A percentile compares a stretch with the other conserved stretches of the same genome.
Evolutionary conservation across 371 early-diverging fungal species (phyloP).

Genomic region (Capillidium rhysosporum): DNA sequence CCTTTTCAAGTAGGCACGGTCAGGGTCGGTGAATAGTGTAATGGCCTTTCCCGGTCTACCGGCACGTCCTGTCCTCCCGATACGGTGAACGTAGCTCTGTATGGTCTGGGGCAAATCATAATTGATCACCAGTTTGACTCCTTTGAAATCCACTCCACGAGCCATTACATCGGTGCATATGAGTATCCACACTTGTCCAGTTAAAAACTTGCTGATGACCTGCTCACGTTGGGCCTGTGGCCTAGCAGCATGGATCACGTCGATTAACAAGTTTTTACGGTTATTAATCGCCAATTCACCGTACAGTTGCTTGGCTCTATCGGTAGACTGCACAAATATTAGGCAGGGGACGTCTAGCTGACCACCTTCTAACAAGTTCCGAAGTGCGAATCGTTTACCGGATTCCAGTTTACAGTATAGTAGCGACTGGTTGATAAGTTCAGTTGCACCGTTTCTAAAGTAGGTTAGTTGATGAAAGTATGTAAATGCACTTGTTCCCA

Average conservation of each 20-base stretch:
- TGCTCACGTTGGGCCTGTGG: slow-evolving; percentile 80
- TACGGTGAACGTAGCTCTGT: slow-evolving; percentile 85
- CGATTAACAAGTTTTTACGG: slow-evolving; percentile 51
- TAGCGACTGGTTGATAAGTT: slow-evolving; percentile 75
- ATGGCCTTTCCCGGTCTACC: slow-evolving; percentile 59
- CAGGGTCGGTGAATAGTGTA: slow-evolving; percentile 86
- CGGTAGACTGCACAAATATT: slow-evolving; percentile 90
- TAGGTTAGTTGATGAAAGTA: not conserved
- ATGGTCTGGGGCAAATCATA: slow-evolving; percentile 92
- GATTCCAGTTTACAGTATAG: slow-evolving; percentile 82
- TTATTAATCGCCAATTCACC: slow-evolving; percentile 91
- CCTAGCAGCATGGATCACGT: slow-evolving; percentile 85
- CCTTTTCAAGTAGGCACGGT: slow-evolving; percentile 65
- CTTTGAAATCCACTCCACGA: slow-evolving; percentile 88
- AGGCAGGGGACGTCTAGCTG: slow-evolving; percentile 73
- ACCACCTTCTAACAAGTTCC: slow-evolving; percentile 61
- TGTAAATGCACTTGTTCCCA: slow-evolving; percentile 45
- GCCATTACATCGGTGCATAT: slow-evolving; percentile 96
- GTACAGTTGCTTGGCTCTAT: slow-evolving; percentile 84
- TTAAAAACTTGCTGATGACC: slow-evolving; percentile 74
- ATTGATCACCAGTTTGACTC: slow-evolving; percentile 79
- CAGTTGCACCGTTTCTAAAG: slow-evolving; percentile 70
- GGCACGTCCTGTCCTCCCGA: slow-evolving; percentile 85
- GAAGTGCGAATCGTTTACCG: slow-evolving; percentile 80
- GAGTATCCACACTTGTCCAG: slow-evolving; percentile 81